phyloP scores from a whole-genome alignment of 2,329 filamentous ascomycete species.

The Ophiocordyceps camponoti-floridani region DNA sequence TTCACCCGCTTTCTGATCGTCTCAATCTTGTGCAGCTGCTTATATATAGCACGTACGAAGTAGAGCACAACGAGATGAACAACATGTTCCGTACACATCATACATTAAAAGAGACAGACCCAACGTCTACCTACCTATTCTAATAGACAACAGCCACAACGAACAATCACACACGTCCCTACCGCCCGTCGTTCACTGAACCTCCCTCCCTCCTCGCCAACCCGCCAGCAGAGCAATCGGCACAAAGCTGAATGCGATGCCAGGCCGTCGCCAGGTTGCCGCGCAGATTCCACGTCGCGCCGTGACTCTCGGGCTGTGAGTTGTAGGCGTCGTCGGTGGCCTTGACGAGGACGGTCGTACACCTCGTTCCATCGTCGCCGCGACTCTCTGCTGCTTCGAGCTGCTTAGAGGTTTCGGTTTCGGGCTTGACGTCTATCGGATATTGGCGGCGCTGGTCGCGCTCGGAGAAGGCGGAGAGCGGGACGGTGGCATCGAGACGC shows the following conservation, averaged over 20 bases:
- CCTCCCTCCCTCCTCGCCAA: too few relatives aligned
- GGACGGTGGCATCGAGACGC: conserved; percentile 33
- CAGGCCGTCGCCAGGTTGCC: conserved; percentile 51
- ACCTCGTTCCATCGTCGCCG: conserved; percentile 8
- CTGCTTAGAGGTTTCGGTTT: too few relatives aligned
- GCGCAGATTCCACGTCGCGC: conserved; percentile 42
- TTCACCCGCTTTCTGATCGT: too few relatives aligned
- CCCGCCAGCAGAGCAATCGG: conserved; percentile 11
- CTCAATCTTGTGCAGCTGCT: too few relatives aligned
- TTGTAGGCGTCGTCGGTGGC: conserved; percentile 50
- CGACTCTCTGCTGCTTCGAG: neutral
- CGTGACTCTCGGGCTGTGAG: conserved; percentile 43
- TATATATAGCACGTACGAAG: too few relatives aligned
- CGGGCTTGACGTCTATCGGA: conserved; percentile 1
- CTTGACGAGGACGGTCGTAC: conserved; percentile 41
- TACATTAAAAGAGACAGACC: too few relatives aligned
- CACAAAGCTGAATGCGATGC: conserved; percentile 33
- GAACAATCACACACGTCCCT: too few relatives aligned
- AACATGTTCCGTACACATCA: too few relatives aligned
- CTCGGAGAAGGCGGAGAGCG: conserved; percentile 12
- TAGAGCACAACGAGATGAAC: too few relatives aligned
- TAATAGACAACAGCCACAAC: too few relatives aligned
- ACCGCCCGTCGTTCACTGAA: too few relatives aligned
- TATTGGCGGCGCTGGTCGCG: conserved; percentile 1
- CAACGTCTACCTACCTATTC: too few relatives aligned